Evolutionary conservation across 306 rosid genomes (phyloP), one percentile per base, ranked within the genome.

Genomic region (Purshia tridentata): DNA sequence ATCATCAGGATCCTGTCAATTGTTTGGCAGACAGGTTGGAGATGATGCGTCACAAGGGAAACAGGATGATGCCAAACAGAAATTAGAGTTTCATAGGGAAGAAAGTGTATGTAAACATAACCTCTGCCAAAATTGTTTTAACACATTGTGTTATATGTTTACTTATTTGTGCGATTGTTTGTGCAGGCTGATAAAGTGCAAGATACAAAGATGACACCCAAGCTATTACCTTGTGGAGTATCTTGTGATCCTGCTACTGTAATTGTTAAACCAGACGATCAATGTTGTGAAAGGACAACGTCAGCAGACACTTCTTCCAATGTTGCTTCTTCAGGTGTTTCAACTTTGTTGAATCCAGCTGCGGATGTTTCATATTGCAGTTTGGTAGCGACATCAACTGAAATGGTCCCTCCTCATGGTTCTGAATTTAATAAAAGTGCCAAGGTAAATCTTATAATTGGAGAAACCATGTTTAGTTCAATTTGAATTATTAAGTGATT

Each of bases 21-120:
- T 81, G 75, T 83, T 81, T 80, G 84, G 84, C 92, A 84, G 88
- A 77, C 88, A 84, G 81, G 81, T 70, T 74, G 82, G 45, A 78
- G 78, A 85, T 64, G 83, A 72, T 58, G 55, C 73, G 51, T 75
- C 80, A 52, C 78, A 74, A 62, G 73, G 73, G 81, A 78, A 83
- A 76, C 75, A 64, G 58, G 83, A 78, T 80, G 84, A 74, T 72
- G 54, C 55, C 50, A 55, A 65, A 63, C 72, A 83, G 70, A 88
- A 80, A 81, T 70, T 78, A 56, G 89, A 75, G 81, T 72, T 78
- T 77, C 65, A 57, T 41, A 65, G 48, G 66, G 83, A 72, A 70
- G 81, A 78, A 76, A 77, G 11, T 73, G 90, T 93, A 84, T 70
- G 93, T 84, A 66, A 69, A 48, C 71, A 71, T 75, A 48, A 65